Evolutionary conservation across 2,329 filamentous ascomycete species (phyloP), one percentile per base, ranked within the genome.

Genomic region (Biscogniauxia mediterranea): DNA sequence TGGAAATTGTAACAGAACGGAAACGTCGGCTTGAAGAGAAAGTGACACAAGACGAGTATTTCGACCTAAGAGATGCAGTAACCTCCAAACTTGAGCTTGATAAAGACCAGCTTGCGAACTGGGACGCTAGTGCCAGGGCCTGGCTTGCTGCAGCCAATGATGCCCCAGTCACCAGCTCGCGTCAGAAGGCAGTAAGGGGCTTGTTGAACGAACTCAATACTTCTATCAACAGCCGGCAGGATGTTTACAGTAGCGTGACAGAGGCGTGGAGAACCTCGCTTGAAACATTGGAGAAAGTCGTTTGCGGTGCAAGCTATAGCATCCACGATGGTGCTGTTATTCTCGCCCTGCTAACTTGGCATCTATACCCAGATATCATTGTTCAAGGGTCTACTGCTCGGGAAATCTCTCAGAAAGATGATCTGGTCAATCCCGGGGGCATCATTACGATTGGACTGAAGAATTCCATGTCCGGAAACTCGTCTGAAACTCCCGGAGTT

Each of bases 1-100:
- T 56, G 5, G 70, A 75, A 59, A 54, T 74, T 2, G 61, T 73
- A 1, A 50, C 62, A 0, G 54, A 61, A n/a, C 60, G 70, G 11
- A 68, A 62, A 50, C 26, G n/a, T 2, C n/a, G 21, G 17, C 49
- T 63, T 1, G 58, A 63, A 17, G 9, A 46, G 17, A 60, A 63
- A 20, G 49, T 42, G 4, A 15, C 50, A 4, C 15, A 38, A 15
- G 32, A 26, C 17, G 59, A 55, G 2, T 21, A 17, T 23, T 54
- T 61, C 28, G 52, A 51, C 50, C 9, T 61, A n/a, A 23, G 4
- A 19, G 59, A 61, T 6, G 59, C 55, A 5, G 51, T 61, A 15
- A 52, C 26, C 20, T 49, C 55, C 32, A 52, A 32, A 11, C 32
- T 57, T 11, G 15, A 52, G 1, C 51, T 63, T 15, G 58, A 63